Evolutionary conservation across 768 basidiomycete genomes (phyloP), one percentile per base, ranked within the genome.

Genomic region (Pleurotus citrinopileatus): DNA sequence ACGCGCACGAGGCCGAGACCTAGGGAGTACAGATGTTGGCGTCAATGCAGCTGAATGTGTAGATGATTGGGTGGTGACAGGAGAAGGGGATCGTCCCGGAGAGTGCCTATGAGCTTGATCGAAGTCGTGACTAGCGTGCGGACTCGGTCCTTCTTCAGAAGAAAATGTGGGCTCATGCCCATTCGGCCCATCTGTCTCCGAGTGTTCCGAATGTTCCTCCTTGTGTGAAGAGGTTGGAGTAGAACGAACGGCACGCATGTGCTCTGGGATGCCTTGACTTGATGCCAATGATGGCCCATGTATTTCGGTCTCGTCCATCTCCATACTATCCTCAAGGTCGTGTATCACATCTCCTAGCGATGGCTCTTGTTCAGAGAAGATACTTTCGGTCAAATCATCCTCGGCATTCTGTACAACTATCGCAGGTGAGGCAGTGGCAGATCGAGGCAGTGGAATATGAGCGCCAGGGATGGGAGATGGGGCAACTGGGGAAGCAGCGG

Each of bases 11-110:
- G 53, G 50, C 10, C 87, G 78, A 42, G 76, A 70, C 34, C 76
- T 81, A 55, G 82, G 81, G 55, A 83, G 80, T 3, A 82, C 81
- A 26, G 86, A 87, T 0, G 85, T 89, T 7, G 87, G 87, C 0
- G 89, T 90, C 55, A 86, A 83, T 22, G 80, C 70, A 1, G 77
- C 56, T 2, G 84, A 84, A 20, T 70, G 74, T 0, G 72, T 73
- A 2, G 86, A 83, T 23, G 86, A 86, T n/a, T n/a, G n/a, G n/a
- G n/a, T n/a, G n/a, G n/a, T n/a, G n/a, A n/a, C n/a, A n/a, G n/a
- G n/a, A n/a, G n/a, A n/a, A n/a, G n/a, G n/a, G n/a, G n/a, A n/a
- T n/a, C n/a, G n/a, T n/a, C n/a, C n/a, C n/a, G n/a, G n/a, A n/a
- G n/a, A n/a, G 15, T 70, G 44, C 77, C 70, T 59, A 68, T 64